Conservation (phyloP, 2,329 filamentous ascomycete species). For the Claviceps purpurea region DNA sequence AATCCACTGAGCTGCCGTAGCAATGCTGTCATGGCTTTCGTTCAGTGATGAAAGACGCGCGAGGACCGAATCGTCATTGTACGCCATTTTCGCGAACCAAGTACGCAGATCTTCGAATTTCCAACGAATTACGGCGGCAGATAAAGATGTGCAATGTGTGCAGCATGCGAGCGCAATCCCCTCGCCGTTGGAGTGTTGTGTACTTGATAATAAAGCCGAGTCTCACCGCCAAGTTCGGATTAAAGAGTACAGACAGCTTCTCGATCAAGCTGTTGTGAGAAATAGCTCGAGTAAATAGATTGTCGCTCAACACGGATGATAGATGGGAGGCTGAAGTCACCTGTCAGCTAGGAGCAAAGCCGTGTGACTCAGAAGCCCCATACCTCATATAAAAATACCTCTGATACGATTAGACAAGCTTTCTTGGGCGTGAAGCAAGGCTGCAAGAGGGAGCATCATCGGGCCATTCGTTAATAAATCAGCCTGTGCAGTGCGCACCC, state of each 20-base stretch:
- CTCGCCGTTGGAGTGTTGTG: neutral
- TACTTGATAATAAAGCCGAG: neutral
- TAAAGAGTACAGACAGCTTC: neutral
- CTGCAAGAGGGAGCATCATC: neutral
- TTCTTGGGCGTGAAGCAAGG: neutral
- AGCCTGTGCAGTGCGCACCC: neutral
- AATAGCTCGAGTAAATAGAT: neutral
- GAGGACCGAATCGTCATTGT: slow-evolving; percentile 88
- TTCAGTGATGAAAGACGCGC: slow-evolving; percentile 91
- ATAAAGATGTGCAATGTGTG: neutral
- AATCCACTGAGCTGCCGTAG: slow-evolving; percentile 96
- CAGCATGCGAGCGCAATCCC: neutral
- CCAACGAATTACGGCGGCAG: neutral
- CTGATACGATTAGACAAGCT: neutral
- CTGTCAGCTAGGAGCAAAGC: neutral
- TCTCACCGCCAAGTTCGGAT: neutral
- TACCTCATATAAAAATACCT: neutral
- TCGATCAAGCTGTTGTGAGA: neutral
- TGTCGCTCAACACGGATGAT: neutral
- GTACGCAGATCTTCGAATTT: neutral
- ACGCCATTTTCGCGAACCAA: slow-evolving; percentile 53
- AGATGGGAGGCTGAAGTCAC: neutral
- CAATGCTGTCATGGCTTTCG: slow-evolving; percentile 94
- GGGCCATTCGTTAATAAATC: neutral
- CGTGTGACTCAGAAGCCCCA: neutral